phyloP scores from a whole-genome alignment of 768 basidiomycete genomes.

The Suillus decipiens region DNA sequence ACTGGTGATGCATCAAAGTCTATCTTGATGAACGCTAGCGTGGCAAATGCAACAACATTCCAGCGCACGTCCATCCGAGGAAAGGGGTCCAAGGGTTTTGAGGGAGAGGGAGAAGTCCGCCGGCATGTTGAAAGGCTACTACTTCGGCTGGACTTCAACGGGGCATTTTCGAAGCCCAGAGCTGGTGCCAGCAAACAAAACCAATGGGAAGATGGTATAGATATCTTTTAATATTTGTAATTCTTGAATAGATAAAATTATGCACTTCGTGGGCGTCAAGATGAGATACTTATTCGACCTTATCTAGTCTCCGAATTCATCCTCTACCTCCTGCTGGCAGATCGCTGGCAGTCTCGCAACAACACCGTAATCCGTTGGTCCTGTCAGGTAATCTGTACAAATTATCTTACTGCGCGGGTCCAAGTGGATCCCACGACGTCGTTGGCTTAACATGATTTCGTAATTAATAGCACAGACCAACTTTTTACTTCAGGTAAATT shows the following conservation, averaged over 20 bases:
- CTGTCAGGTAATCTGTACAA: background rate
- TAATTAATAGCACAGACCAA: background rate
- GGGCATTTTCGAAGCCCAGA: slow-evolving; percentile 60
- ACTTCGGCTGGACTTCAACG: slow-evolving; percentile 84
- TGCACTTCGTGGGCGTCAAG: background rate
- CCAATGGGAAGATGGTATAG: background rate
- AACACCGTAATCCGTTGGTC: background rate
- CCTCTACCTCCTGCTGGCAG: background rate
- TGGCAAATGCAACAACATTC: slow-evolving; percentile 47
- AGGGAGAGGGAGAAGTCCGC: slow-evolving; percentile 67
- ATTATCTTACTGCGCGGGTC: background rate
- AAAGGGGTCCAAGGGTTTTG: slow-evolving; percentile 50
- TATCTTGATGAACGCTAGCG: slow-evolving; percentile 54
- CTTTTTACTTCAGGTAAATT: slow-evolving; percentile 7
- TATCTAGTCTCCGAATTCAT: background rate
- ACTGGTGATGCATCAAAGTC: slow-evolving; percentile 75
- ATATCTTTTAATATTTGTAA: slow-evolving; percentile 3
- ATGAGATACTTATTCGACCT: background rate
- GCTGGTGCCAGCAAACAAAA: slow-evolving; percentile 10
- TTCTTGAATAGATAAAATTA: slow-evolving; percentile 2
- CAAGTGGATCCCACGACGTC: background rate
- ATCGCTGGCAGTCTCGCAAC: background rate
- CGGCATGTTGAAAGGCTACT: slow-evolving; percentile 83
- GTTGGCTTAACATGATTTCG: background rate
- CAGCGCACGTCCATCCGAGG: slow-evolving; percentile 55